These are phyloP conservation scores for Chytriomyces sp. DNA, from an alignment of 192 early-diverging fungal genomes.

Conservation along the genomic window DNA sequence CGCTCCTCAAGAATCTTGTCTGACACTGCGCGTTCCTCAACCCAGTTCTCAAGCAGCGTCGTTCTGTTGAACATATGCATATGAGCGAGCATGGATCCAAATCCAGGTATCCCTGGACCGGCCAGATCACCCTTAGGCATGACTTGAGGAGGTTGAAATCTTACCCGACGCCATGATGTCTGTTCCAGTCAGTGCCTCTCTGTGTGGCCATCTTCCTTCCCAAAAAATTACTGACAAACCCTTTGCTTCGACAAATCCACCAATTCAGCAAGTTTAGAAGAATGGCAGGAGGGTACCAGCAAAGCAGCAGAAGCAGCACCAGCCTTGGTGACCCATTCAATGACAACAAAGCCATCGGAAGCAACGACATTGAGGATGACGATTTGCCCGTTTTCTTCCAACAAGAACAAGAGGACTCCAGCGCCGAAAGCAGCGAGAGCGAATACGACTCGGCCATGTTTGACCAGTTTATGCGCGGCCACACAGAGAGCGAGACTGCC, in stretches of 20 bases:
- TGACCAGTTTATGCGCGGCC: slow-evolving; percentile 4
- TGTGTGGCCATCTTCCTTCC: slow-evolving; percentile 1
- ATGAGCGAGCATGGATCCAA: no score
- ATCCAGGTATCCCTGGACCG: no score
- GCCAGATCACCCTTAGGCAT: background rate
- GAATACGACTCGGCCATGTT: slow-evolving; percentile 13
- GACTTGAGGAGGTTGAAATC: background rate
- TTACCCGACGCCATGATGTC: slow-evolving; percentile 53
- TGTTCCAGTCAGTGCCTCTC: slow-evolving; percentile 55
- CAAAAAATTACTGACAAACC: background rate
- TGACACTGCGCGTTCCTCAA: slow-evolving; percentile 59
- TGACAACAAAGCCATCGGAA: background rate
- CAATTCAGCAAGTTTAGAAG: no score
- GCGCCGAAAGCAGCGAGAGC: background rate
- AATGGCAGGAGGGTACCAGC: no score
- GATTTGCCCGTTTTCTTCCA: background rate
- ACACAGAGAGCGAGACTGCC: background rate
- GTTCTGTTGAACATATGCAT: slow-evolving; percentile 15
- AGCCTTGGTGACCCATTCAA: background rate
- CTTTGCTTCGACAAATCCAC: background rate
- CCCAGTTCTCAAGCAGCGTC: slow-evolving; percentile 63
- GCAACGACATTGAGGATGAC: background rate
- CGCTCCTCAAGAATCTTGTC: slow-evolving; percentile 47
- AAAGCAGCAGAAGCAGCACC: no score
- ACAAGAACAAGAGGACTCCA: background rate